Conservation (phyloP, 805 yeast species). For the Candida boleticola region DNA sequence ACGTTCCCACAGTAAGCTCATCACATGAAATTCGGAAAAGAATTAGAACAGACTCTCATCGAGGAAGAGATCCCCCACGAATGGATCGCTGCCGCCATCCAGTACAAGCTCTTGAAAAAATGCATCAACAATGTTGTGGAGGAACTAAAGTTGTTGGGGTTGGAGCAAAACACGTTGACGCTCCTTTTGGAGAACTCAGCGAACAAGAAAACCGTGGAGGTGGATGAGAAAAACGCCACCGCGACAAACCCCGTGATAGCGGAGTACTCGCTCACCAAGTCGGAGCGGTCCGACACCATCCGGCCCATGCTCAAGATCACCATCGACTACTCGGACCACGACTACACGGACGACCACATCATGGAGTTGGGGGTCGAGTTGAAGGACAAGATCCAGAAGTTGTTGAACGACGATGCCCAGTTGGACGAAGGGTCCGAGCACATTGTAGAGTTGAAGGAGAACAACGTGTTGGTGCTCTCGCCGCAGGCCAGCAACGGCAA, state of each 20-base stretch:
- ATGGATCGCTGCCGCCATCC: slow-evolving; percentile 69
- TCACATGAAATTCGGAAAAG: slow-evolving; percentile 73
- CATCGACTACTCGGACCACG: slow-evolving; percentile 27
- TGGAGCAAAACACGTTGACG: slow-evolving; percentile 45
- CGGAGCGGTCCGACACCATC: slow-evolving; percentile 18
- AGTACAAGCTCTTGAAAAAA: slow-evolving; percentile 69
- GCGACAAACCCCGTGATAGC: slow-evolving; percentile 42
- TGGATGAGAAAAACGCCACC: slow-evolving; percentile 29
- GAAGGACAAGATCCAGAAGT: slow-evolving; percentile 24
- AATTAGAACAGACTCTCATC: slow-evolving; percentile 58
- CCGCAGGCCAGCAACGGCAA: slow-evolving; percentile 17
- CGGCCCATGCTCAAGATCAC: slow-evolving; percentile 39
- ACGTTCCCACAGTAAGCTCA: not conserved
- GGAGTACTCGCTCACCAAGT: slow-evolving; percentile 37
- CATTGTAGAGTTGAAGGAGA: slow-evolving; percentile 5
- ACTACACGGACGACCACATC: slow-evolving; percentile 33
- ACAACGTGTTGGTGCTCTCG: slow-evolving; percentile 20
- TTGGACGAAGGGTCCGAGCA: not conserved
- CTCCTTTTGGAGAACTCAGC: slow-evolving; percentile 30
- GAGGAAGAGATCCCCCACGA: slow-evolving; percentile 63
- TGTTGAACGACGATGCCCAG: slow-evolving; percentile 17
- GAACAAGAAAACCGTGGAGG: slow-evolving; percentile 25
- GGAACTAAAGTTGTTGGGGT: slow-evolving; percentile 59
- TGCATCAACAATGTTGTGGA: slow-evolving; percentile 61
- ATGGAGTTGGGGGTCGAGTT: slow-evolving; percentile 27